phyloP scores from a whole-genome alignment of 106 monocot species.

The Dendrobium nobile region DNA sequence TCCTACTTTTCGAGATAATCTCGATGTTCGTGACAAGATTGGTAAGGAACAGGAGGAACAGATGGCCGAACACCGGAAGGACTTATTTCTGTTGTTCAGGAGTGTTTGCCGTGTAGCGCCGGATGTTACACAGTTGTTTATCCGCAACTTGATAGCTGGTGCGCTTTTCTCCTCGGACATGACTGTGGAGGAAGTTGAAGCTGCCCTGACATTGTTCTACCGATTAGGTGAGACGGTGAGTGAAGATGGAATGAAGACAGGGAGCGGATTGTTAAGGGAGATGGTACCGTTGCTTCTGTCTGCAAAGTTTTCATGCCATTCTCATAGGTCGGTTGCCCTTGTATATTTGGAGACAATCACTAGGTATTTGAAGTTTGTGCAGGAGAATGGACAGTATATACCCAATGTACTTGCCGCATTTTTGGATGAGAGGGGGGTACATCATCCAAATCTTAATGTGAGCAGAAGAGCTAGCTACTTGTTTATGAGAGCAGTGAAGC shows the following conservation, averaged over 20 bases:
- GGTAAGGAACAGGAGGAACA: slow-evolving; percentile 88
- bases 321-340: slow-evolving; percentile 79
- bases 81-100: slow-evolving; percentile 53
- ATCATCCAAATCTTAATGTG: slow-evolving; percentile 70
- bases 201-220: slow-evolving; percentile 60
- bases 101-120: slow-evolving; percentile 70
- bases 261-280: slow-evolving; percentile 57
- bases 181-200: slow-evolving; percentile 84
- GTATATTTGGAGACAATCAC: slow-evolving; percentile 76
- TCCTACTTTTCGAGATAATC: slow-evolving; percentile 59
- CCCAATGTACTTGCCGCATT: slow-evolving; percentile 61
- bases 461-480: slow-evolving; percentile 78
- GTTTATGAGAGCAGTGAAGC: slow-evolving; percentile 89
- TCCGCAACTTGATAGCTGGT: slow-evolving; percentile 44
- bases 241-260: slow-evolving; percentile 61
- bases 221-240: slow-evolving; percentile 68
- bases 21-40: slow-evolving; percentile 77
- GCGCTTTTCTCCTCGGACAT: slow-evolving; percentile 35
- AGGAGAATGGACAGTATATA: slow-evolving; percentile 72
- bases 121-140: slow-evolving; percentile 58
- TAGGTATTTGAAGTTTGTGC: slow-evolving; percentile 90
- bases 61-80: slow-evolving; percentile 74
- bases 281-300: slow-evolving; percentile 71
- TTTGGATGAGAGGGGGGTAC: slow-evolving; percentile 87
- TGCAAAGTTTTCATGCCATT: slow-evolving; percentile 66